Conservation (phyloP, 1,139 yeast genomes). For the Kluyveromyces marxianus region DNA sequence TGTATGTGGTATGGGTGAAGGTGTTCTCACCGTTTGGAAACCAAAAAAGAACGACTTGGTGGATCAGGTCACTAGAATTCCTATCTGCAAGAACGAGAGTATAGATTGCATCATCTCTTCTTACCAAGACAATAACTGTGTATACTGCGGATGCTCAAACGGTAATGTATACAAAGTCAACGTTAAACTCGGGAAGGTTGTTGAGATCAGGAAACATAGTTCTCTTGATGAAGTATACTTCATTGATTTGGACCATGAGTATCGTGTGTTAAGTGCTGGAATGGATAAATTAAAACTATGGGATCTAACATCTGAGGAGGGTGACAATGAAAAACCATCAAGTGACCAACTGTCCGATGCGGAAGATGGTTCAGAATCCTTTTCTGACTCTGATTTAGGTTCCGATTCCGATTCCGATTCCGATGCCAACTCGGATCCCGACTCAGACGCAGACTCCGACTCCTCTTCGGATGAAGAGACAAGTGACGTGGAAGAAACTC, state of each 20-base stretch:
- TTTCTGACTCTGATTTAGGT: background rate
- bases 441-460: constrained; percentile 13
- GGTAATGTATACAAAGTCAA: constrained; percentile 70
- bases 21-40: constrained; percentile 88
- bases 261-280: constrained; percentile 72
- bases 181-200: constrained; percentile 53
- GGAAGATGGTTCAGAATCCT: constrained; percentile 11
- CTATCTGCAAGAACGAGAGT: constrained; percentile 62
- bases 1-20: constrained; percentile 85
- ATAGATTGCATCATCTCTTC: constrained; percentile 74
- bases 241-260: constrained; percentile 72
- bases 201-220: constrained; percentile 63
- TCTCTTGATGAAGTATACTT: constrained; percentile 55
- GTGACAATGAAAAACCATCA: constrained; percentile 13
- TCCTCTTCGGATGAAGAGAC: constrained; percentile 15
- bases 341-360: constrained; percentile 18
- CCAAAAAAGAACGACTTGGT: constrained; percentile 54
- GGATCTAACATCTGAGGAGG: constrained; percentile 35
- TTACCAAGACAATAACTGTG: constrained; percentile 59
- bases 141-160: constrained; percentile 82
- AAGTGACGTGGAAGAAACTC: constrained; percentile 14
- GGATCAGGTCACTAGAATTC: constrained; percentile 79
- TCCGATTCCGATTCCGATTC: constrained; percentile 13
- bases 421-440: constrained; percentile 16
- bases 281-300: constrained; percentile 77